phyloP scores from a whole-genome alignment of 2,329 filamentous ascomycete species.

The Neophaeococcomyces mojaviensis region DNA sequence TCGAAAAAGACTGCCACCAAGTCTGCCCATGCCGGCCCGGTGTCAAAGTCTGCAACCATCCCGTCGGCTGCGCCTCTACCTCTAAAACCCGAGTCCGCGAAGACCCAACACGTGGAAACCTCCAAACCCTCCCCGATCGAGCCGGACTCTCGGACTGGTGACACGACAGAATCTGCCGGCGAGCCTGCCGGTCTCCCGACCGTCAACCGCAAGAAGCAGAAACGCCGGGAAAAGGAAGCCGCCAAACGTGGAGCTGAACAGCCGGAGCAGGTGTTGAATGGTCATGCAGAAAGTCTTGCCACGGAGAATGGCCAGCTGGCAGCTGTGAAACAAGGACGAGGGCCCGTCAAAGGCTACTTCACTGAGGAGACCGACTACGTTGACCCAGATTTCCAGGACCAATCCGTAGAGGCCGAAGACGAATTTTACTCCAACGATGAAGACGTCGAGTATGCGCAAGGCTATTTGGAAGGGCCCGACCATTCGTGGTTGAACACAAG shows the following conservation, averaged over 20 bases:
- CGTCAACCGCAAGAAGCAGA: conserved; percentile 92
- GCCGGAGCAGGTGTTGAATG: conserved; percentile 26
- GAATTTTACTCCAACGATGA: conserved; percentile 52
- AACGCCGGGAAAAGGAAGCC: conserved; percentile 76
- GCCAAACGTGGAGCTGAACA: conserved; percentile 59
- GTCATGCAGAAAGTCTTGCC: conserved; percentile 13
- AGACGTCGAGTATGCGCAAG: conserved; percentile 32
- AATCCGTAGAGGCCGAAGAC: conserved; percentile 45
- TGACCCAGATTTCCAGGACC: conserved; percentile 32
- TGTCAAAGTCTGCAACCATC: not conserved
- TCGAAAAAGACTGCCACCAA: conserved; percentile 14
- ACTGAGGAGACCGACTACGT: conserved; percentile 26
- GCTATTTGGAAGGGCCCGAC: conserved; percentile 22
- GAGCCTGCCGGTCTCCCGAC: conserved; percentile 31
- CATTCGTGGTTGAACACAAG: conserved; percentile 21
- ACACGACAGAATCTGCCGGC: conserved; percentile 23
- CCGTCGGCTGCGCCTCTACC: conserved; percentile 13
- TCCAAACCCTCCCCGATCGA: conserved; percentile 22
- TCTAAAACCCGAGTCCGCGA: conserved; percentile 16
- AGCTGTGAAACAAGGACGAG: conserved; percentile 20
- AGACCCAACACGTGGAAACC: conserved; percentile 20
- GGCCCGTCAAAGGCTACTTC: conserved; percentile 24
- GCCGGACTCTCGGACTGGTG: conserved; percentile 24
- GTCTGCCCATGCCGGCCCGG: conserved; percentile 13
- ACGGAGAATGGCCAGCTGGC: conserved; percentile 15